phyloP scores from a whole-genome alignment of 2,329 filamentous ascomycete genomes.

The Blastomyces percursus region DNA sequence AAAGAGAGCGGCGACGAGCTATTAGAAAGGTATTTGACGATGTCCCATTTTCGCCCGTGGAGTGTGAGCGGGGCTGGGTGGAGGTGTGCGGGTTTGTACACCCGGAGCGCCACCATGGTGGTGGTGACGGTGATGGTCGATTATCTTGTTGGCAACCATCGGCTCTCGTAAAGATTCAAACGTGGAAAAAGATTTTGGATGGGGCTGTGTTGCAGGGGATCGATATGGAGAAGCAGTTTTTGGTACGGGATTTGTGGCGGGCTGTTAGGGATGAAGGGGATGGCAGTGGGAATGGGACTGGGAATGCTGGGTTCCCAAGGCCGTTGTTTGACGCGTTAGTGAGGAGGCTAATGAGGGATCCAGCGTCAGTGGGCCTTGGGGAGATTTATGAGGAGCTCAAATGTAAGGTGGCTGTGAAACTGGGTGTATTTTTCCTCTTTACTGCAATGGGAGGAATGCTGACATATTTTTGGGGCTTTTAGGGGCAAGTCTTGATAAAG shows the following conservation, averaged over 20 bases:
- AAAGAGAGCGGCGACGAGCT: conserved; percentile 19
- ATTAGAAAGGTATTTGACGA: conserved; percentile 37
- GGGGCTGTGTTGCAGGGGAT: conserved; percentile 32
- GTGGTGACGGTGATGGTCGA: neutral
- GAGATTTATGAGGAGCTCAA: conserved; percentile 22
- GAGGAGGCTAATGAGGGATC: conserved; percentile 24
- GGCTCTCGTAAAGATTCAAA: conserved; percentile 35
- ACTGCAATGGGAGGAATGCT: neutral
- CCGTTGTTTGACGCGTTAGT: conserved; percentile 31
- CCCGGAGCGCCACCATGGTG: conserved; percentile 12
- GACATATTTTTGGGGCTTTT: conserved; percentile 6
- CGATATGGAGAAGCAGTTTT: conserved; percentile 32
- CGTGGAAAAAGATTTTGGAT: conserved; percentile 39
- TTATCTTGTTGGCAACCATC: conserved; percentile 37
- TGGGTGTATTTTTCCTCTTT: neutral
- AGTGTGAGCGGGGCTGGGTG: conserved; percentile 42
- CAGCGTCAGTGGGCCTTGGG: conserved; percentile 10
- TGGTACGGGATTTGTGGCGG: conserved; percentile 33
- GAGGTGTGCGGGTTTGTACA: conserved; percentile 45
- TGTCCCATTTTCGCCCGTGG: conserved; percentile 42
- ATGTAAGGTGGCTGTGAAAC: conserved; percentile 22
- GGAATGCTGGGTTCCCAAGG: conserved; percentile 21
- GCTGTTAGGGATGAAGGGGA: conserved; percentile 22
- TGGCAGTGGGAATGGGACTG: too few species aligned
- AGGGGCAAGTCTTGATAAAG: conserved; percentile 34